Conservation (phyloP, 257 asterid genomes). For the Vinca minor region DNA sequence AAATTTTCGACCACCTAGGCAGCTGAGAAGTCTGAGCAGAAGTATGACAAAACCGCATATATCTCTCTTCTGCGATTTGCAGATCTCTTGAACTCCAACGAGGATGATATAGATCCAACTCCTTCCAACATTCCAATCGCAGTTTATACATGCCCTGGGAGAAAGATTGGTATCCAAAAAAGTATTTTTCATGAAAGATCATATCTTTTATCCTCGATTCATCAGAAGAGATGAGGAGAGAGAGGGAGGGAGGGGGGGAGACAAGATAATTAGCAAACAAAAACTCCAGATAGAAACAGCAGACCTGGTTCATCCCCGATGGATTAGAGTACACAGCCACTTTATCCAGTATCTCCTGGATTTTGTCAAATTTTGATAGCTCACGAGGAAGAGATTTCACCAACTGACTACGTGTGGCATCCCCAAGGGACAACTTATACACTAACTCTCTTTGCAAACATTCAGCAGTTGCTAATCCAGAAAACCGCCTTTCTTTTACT, state of each 20-base stretch:
- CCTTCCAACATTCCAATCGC: conserved; percentile 64
- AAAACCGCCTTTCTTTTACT: conserved; percentile 83
- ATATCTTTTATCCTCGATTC: neutral
- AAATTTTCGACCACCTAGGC: conserved; percentile 80
- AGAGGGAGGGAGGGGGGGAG: neutral
- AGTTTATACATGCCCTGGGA: conserved; percentile 85
- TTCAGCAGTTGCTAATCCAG: conserved; percentile 73
- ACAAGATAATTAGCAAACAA: neutral
- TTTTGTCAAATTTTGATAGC: conserved; percentile 61
- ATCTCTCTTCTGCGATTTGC: conserved; percentile 93
- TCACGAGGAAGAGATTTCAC: conserved; percentile 88
- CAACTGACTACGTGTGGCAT: conserved; percentile 89
- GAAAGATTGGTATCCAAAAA: conserved; percentile 20
- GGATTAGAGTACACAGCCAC: conserved; percentile 90
- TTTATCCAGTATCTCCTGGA: conserved; percentile 68
- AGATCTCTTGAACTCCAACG: conserved; percentile 90
- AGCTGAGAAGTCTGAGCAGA: conserved; percentile 78
- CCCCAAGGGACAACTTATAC: conserved; percentile 74
- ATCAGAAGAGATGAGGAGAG: neutral
- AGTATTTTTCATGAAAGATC: neutral
- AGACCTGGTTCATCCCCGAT: conserved; percentile 94
- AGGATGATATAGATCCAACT: conserved; percentile 89
- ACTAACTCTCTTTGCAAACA: conserved; percentile 77
- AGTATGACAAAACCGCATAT: conserved; percentile 65
- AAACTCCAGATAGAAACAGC: conserved; percentile 11